Evolutionary conservation across 768 basidiomycete genomes (phyloP), one percentile per base, ranked within the genome.

Genomic region (Rickenella mellea): DNA sequence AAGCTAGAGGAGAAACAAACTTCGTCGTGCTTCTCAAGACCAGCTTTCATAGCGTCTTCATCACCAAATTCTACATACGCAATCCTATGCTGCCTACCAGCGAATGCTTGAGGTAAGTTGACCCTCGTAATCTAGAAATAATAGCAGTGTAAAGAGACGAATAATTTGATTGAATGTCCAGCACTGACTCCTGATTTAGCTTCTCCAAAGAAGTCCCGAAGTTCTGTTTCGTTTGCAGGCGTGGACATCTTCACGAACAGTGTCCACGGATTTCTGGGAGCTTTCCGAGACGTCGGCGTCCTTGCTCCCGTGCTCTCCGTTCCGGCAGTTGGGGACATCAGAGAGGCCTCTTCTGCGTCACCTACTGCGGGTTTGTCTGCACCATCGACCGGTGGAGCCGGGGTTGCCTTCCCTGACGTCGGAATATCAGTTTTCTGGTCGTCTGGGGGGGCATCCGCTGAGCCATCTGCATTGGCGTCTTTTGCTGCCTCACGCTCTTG

Each of bases 31-130:
- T 79, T 83, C 33, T 75, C 79, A 17, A 93, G 63, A 0, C 83
- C 91, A 15, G 68, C 73, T 51, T 77, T 85, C 85, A 92, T 87
- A 8, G 79, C 69, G 35, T 83, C 85, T 53, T 93, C 89, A 51
- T 88, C 85, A 4, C 78, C 83, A 60, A 94, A 96, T 55, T 94
- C 92, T 40, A 96, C 76, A 55, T 90, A 96, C 1, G 80, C 86
- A 43, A 90, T 67, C 49, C 71, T 76, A 42, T 62, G 63, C 22
- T 68, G 61, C 35, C 79, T 74, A 8, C 74, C 73, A 4, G 61
- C 51, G 50, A 61, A 69, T 41, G 57, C 51, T 26, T 61, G 49
- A 0, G 83, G 84, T 45, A 81, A 70, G 46, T 71, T 69, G 40
- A 91, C 69, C 39, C 76, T 73, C 24, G 76, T 80, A 52, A 91